Conservation (phyloP, 306 rosid species). For the Cajanus cajan region DNA sequence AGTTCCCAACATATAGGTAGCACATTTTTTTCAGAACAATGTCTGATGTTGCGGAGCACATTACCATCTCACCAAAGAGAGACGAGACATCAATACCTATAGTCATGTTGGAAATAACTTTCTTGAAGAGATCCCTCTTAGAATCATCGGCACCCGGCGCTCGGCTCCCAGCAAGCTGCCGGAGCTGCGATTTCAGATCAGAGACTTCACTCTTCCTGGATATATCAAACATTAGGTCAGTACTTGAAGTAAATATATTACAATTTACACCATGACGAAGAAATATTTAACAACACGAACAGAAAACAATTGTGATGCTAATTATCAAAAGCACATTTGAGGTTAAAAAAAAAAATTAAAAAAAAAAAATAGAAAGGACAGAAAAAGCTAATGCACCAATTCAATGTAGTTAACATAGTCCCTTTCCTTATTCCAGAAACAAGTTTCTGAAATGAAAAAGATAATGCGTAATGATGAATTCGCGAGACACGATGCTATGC, state of each 20-base stretch:
- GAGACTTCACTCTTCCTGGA: constrained; percentile 96
- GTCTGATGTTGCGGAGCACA: constrained; percentile 96
- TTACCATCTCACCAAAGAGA: constrained; percentile 97
- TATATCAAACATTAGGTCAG: constrained; percentile 28
- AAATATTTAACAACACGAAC: constrained; percentile 4
- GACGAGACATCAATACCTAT: constrained; percentile 91
- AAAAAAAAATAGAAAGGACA: neutral
- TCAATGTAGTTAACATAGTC: constrained; percentile 26
- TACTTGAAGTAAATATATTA: neutral
- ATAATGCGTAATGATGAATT: neutral
- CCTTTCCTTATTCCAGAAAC: constrained; percentile 11
- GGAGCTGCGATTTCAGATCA: constrained; percentile 88
- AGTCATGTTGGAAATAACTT: constrained; percentile 96
- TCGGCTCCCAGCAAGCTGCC: constrained; percentile 97
- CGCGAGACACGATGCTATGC: neutral
- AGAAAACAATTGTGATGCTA: neutral
- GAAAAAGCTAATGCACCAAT: constrained; percentile 32
- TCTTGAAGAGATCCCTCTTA: constrained; percentile 96
- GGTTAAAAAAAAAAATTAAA: neutral
- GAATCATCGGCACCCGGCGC: constrained; percentile 97
- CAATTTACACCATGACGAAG: neutral
- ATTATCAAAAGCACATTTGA: neutral
- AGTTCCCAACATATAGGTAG: constrained; percentile 93
- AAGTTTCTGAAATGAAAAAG: constrained; percentile 14
- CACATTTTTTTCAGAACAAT: constrained; percentile 97